Evolutionary conservation across 352 stramenopile genomes (phyloP).

Genomic region (Globisporangium megalacanthum): DNA sequence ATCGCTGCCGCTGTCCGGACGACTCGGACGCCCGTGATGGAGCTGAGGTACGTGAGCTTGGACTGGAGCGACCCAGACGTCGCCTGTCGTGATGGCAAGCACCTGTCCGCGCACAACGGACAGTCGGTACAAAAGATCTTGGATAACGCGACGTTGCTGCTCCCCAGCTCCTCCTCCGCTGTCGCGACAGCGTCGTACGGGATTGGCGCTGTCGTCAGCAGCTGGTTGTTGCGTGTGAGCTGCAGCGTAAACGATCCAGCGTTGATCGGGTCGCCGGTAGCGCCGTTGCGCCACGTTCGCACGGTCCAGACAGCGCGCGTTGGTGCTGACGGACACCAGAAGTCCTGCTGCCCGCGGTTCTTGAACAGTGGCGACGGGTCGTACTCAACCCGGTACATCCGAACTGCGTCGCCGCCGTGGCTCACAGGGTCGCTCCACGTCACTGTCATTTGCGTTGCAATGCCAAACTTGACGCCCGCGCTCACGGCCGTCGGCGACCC

Average conservation of each 20-base stretch:
- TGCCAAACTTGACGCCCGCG: constrained; percentile 71
- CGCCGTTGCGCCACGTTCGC: constrained; percentile 21
- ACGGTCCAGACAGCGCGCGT: constrained; percentile 59
- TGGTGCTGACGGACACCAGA: constrained; percentile 54
- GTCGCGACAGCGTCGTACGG: constrained; percentile 90
- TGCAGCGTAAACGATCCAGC: constrained; percentile 54
- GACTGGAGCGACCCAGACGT: constrained; percentile 68
- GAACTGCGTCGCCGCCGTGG: constrained; percentile 50
- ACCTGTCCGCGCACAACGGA: constrained; percentile 27
- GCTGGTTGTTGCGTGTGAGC: constrained; percentile 39
- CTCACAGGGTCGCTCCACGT: constrained; percentile 44
- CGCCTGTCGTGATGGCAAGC: constrained; percentile 29
- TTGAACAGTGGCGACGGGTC: constrained; percentile 64
- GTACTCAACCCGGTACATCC: constrained; percentile 80
- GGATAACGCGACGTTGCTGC: constrained; percentile 23
- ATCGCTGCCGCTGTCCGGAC: constrained; percentile 41
- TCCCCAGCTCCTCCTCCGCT: constrained; percentile 73
- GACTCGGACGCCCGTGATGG: constrained; percentile 68
- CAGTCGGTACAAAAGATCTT: constrained; percentile 65
- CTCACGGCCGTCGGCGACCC: constrained; percentile 54
- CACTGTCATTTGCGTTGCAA: constrained; percentile 59
- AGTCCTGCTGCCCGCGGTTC: constrained; percentile 51
- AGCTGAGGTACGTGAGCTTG: constrained; percentile 49
- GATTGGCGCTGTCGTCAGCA: constrained; percentile 75
- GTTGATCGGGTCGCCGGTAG: constrained; percentile 25